Evolutionary conservation across 768 basidiomycete species (phyloP).

Genomic region (Calocera cornea): DNA sequence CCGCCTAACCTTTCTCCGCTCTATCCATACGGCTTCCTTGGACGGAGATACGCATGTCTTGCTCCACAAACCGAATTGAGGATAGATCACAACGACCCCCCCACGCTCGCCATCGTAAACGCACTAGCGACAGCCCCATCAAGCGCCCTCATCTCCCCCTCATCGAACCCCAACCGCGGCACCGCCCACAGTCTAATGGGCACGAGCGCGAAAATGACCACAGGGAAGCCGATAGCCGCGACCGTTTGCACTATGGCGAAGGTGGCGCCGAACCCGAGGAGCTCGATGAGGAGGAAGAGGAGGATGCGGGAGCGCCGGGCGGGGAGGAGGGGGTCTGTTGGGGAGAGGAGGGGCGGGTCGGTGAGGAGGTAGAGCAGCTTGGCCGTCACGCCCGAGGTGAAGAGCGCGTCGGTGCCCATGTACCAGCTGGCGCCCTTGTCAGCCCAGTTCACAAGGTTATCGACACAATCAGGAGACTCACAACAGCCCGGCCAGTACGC

Average conservation of each 20-base stretch:
- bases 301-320: slow-evolving; percentile 64
- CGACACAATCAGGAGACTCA: slow-evolving; percentile 27
- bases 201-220: slow-evolving; percentile 72
- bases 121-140: slow-evolving; percentile 67
- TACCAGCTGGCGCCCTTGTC: slow-evolving; percentile 47
- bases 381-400: slow-evolving; percentile 66
- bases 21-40: no score
- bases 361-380: slow-evolving; percentile 68
- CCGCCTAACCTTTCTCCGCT: no score
- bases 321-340: slow-evolving; percentile 53
- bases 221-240: slow-evolving; percentile 82
- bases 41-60: no score
- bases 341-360: slow-evolving; percentile 49
- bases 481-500: slow-evolving; percentile 77
- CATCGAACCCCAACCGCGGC: slow-evolving; percentile 59
- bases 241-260: slow-evolving; percentile 86
- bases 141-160: slow-evolving; percentile 67
- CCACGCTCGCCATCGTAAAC: slow-evolving; percentile 16
- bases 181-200: slow-evolving; percentile 61
- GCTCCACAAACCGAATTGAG: not conserved
- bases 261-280: slow-evolving; percentile 72
- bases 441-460: slow-evolving; percentile 5
- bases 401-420: slow-evolving; percentile 77
- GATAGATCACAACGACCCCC: slow-evolving; percentile 3
- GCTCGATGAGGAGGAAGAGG: slow-evolving; percentile 59